Evolutionary conservation across 148 eudicot genomes (phyloP).

Genomic region (Oxyria digyna): DNA sequence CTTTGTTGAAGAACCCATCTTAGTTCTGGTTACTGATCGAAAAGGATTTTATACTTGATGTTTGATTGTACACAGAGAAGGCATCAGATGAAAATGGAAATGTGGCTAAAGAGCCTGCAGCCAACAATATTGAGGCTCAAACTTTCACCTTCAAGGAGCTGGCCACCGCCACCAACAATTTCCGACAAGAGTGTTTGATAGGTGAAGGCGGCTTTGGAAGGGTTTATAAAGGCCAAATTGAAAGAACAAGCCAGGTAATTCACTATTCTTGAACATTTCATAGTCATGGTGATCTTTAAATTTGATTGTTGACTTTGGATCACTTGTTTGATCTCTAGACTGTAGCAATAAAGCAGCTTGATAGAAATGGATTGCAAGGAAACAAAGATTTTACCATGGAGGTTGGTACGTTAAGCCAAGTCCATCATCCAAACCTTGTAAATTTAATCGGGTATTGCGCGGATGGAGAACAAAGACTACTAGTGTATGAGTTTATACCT

Average conservation of each 20-base stretch:
- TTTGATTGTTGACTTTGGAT: neutral
- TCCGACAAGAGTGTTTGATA: slow-evolving; percentile 44
- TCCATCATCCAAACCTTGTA: slow-evolving; percentile 33
- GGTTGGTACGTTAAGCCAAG: slow-evolving; percentile 37
- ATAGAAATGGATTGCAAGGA: slow-evolving; percentile 39
- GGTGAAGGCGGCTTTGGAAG: slow-evolving; percentile 76
- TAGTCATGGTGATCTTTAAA: neutral
- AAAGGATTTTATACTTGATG: neutral
- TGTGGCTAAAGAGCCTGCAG: slow-evolving; percentile 6
- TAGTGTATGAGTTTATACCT: slow-evolving; percentile 54
- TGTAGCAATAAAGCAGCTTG: slow-evolving; percentile 37
- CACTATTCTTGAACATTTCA: too few species aligned
- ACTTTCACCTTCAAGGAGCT: slow-evolving; percentile 58
- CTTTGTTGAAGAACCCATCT: neutral
- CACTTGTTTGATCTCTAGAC: slow-evolving; percentile 12
- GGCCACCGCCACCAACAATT: slow-evolving; percentile 65
- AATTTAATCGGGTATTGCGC: slow-evolving; percentile 43
- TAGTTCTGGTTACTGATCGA: too few species aligned
- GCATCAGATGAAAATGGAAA: neutral
- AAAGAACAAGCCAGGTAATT: slow-evolving; percentile 37
- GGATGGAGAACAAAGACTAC: slow-evolving; percentile 56
- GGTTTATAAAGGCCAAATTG: slow-evolving; percentile 52
- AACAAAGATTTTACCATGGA: slow-evolving; percentile 34
- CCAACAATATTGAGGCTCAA: slow-evolving; percentile 44
- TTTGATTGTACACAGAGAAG: slow-evolving; percentile 12